Conservation (phyloP, 768 basidiomycete species). For the Trametes meyenii region DNA sequence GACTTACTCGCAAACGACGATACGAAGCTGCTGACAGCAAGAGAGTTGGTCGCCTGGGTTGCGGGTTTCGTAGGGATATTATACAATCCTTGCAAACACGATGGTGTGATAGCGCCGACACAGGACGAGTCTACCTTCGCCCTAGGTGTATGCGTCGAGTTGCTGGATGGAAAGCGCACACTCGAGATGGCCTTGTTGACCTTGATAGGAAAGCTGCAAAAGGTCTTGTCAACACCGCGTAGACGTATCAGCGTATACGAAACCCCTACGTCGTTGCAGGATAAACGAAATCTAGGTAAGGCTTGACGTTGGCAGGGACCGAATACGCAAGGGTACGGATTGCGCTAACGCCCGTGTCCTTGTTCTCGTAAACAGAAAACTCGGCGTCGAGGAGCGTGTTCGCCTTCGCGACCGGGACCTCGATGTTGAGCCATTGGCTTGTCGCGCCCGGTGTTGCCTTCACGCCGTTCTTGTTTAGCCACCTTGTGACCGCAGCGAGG, state of each 20-base stretch:
- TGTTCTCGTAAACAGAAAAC: slow-evolving; percentile 37
- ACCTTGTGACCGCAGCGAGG: slow-evolving; percentile 28
- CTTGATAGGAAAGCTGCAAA: slow-evolving; percentile 42
- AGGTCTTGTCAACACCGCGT: slow-evolving; percentile 25
- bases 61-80: slow-evolving; percentile 29
- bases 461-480: slow-evolving; percentile 30
- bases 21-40: slow-evolving; percentile 19
- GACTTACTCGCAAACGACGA: slow-evolving; percentile 11
- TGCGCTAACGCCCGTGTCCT: slow-evolving; percentile 30
- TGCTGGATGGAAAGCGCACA: slow-evolving; percentile 25
- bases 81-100: slow-evolving; percentile 38
- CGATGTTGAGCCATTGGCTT: slow-evolving; percentile 40
- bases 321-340: slow-evolving; percentile 42
- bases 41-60: slow-evolving; percentile 7
- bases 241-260: neutral
- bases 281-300: slow-evolving; percentile 36
- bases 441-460: slow-evolving; percentile 30
- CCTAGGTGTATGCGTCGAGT: slow-evolving; percentile 7
- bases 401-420: slow-evolving; percentile 35
- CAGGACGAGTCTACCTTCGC: slow-evolving; percentile 27
- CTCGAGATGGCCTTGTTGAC: slow-evolving; percentile 1
- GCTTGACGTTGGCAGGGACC: slow-evolving; percentile 36
- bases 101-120: slow-evolving; percentile 28
- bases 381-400: slow-evolving; percentile 38
- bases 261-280: slow-evolving; percentile 31